These are phyloP conservation scores for Schwanniomyces polymorphus DNA, from an alignment of 805 yeast species.

Conservation along the genomic window DNA sequence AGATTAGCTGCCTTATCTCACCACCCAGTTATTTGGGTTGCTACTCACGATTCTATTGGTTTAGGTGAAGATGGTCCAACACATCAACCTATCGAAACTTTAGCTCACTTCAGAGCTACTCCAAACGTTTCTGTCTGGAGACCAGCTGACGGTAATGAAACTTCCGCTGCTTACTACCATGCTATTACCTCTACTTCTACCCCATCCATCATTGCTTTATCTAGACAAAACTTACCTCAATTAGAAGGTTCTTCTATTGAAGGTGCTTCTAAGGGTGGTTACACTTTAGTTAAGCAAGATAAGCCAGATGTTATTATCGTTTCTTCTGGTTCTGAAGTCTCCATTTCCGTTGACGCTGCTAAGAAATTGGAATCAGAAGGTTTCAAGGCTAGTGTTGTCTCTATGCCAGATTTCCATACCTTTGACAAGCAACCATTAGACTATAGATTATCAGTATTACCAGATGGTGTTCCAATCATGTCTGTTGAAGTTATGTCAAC, in stretches of 20 bases:
- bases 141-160: conserved; percentile 92
- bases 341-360: conserved; percentile 78
- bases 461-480: conserved; percentile 90
- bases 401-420: conserved; percentile 89
- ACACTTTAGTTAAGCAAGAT: conserved; percentile 60
- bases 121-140: conserved; percentile 87
- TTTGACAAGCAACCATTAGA: conserved; percentile 81
- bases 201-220: conserved; percentile 73
- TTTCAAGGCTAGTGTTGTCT: conserved; percentile 77
- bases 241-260: conserved; percentile 89
- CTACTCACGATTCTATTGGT: conserved; percentile 89
- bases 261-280: conserved; percentile 94
- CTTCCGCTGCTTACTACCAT: conserved; percentile 75
- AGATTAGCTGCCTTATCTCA: conserved; percentile 83
- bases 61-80: conserved; percentile 94
- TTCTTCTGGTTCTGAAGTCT: conserved; percentile 94
- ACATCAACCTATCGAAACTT: conserved; percentile 88
- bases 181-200: conserved; percentile 63
- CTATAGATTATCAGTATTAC: conserved; percentile 84
- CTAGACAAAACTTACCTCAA: conserved; percentile 91
- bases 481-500: conserved; percentile 93
- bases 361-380: conserved; percentile 68
- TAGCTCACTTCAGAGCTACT: conserved; percentile 81
- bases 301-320: conserved; percentile 72
- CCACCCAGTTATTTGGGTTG: conserved; percentile 83